Evolutionary conservation across 1,284 basidiomycete genomes (phyloP), one percentile per base, ranked within the genome.

Genomic region (Malassezia dermatis): DNA sequence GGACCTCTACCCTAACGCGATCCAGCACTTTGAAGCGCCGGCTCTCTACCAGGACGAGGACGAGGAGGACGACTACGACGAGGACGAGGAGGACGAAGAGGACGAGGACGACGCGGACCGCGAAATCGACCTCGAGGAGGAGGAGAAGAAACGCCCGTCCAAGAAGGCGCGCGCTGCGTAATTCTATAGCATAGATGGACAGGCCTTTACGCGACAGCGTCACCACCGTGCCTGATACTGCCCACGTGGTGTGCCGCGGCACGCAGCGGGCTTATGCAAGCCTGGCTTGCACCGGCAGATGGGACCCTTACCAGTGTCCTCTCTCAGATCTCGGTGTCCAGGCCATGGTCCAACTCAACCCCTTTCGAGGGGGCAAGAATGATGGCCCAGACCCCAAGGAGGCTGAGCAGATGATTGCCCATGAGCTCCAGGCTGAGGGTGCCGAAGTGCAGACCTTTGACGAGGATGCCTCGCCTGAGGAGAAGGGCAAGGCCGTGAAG

Each of bases 111-210:
- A 71, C 19, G 64, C 64, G 13, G 69, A 64, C 1, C 59, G 51
- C 8, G 69, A 73, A 56, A 67, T 70, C 41, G 69, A 73, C 48
- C 59, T 70, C 24, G 69, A 70, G 56, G 68, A 62, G 28, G 63
- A 67, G 27, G 66, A 68, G 23, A 28, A 24, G 40, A 34, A 59
- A 53, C 66, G 62, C 12, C 65, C 69, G 13, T 59, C 60, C 56
- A 70, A 70, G 59, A 70, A 69, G 63, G 28, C 59, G 45, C 69
- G 66, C 58, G 48, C 39, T 34, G 54, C 62, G 43, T 52, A 45
- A 17, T 19, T 6, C 37, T 39, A 21, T 39, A 39, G 37, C 19
- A 21, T 10, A 39, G 19, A 21, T 21, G 10, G 37, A 19, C 37
- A 21, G 19, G 19, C 11, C n/a, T 34, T 34, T 13, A n/a, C 32